Percentiles rank a stretch among this genome's conserved stretches.
Evolutionary conservation across 2,329 filamentous ascomycete species (phyloP).

Genomic region (Fusarium miscanthi): DNA sequence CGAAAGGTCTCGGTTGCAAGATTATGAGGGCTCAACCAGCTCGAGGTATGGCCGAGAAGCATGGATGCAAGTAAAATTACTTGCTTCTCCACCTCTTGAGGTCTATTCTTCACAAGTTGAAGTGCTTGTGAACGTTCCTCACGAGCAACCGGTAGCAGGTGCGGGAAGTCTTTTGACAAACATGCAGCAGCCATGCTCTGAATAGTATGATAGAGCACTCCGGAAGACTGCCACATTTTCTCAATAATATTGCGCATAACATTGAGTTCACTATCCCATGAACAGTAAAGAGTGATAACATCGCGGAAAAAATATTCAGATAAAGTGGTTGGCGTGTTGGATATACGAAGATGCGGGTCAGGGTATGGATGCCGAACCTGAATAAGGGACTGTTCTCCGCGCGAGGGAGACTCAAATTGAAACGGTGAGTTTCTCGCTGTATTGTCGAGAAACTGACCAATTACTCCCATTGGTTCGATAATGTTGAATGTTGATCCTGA

Average conservation of each 20-base stretch:
- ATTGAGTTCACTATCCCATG: slow-evolving; percentile 5
- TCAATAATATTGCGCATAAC: neutral
- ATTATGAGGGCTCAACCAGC: slow-evolving; percentile 5
- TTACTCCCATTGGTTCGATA: neutral
- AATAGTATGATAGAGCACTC: neutral
- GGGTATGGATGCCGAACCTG: neutral
- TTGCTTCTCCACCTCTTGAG: neutral
- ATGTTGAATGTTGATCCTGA: neutral
- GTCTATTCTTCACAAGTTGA: neutral
- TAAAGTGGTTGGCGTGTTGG: neutral
- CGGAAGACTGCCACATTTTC: neutral
- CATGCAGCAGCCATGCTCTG: slow-evolving; percentile 17
- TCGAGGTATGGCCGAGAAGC: slow-evolving; percentile 2
- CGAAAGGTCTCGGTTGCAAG: neutral
- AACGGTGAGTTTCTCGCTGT: neutral
- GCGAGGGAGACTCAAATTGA: neutral
- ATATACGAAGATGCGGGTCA: neutral
- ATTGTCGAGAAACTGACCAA: accelerated
- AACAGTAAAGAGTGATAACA: slow-evolving; percentile 3
- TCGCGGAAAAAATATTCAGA: slow-evolving; percentile 3
- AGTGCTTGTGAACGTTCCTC: neutral
- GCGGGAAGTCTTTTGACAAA: neutral
- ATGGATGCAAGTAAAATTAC: neutral
- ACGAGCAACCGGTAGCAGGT: neutral
- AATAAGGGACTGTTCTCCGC: neutral